phyloP scores from a whole-genome alignment of 371 early-diverging fungal species.

The Saksenaea vasiformis region DNA sequence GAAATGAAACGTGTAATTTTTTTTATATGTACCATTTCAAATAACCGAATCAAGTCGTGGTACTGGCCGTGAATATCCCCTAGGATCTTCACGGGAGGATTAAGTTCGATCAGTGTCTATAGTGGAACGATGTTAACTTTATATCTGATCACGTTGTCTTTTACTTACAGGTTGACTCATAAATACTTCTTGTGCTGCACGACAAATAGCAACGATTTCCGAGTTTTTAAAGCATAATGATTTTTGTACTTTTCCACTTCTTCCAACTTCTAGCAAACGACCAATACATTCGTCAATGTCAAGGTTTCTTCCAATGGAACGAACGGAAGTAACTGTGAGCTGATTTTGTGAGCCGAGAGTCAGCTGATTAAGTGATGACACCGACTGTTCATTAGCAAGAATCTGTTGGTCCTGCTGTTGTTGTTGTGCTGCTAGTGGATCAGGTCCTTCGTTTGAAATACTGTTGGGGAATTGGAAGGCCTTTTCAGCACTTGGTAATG shows the following conservation, averaged over 20 bases:
- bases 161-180: slow-evolving; percentile 74
- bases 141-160: background rate
- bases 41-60: slow-evolving; percentile 84
- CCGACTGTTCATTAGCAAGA: slow-evolving; percentile 13
- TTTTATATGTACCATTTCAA: slow-evolving; percentile 57
- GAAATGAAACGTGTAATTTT: background rate
- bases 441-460: background rate
- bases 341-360: slow-evolving; percentile 24
- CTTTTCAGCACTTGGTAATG: slow-evolving; percentile 7
- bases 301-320: slow-evolving; percentile 38
- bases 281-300: slow-evolving; percentile 86
- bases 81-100: slow-evolving; percentile 92
- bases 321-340: slow-evolving; percentile 33
- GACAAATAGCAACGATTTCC: slow-evolving; percentile 88
- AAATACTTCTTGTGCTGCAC: slow-evolving; percentile 83
- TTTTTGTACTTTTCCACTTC: slow-evolving; percentile 69
- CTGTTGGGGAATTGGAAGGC: slow-evolving; percentile 14
- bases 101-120: slow-evolving; percentile 82
- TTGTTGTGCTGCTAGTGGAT: slow-evolving; percentile 1
- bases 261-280: slow-evolving; percentile 72
- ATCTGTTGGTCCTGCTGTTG: slow-evolving; percentile 3
- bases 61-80: slow-evolving; percentile 96
- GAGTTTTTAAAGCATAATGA: slow-evolving; percentile 68
- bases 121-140: slow-evolving; percentile 1
- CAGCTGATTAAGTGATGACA: slow-evolving; percentile 18